A percentile compares a stretch with the other conserved stretches of the same genome.
Evolutionary conservation across 2,329 filamentous ascomycete genomes (phyloP).

Genomic region (Penicillium sp.): DNA sequence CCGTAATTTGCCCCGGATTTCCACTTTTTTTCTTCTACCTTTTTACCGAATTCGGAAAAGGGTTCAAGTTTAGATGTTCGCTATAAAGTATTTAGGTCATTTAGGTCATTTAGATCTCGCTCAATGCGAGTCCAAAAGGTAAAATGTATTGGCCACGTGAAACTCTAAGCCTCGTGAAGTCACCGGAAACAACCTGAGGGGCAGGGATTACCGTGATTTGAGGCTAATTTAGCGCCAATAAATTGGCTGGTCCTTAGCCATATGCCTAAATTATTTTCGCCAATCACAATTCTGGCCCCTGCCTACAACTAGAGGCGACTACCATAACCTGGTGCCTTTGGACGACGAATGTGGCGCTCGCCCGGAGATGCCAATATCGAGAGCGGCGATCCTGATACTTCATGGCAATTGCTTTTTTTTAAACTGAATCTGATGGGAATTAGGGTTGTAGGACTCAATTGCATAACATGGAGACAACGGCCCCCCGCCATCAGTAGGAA

Average conservation of each 20-base stretch:
- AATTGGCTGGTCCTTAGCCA: too few relatives aligned
- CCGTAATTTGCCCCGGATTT: neutral
- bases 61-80: neutral
- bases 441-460: neutral
- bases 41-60: neutral
- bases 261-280: neutral
- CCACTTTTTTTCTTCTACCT: neutral
- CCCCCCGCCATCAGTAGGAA: too few relatives aligned
- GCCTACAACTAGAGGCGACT: neutral
- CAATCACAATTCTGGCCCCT: neutral
- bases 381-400: neutral
- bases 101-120: neutral
- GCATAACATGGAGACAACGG: neutral
- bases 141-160: neutral
- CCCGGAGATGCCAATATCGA: neutral
- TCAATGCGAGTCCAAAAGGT: neutral
- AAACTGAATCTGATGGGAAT: neutral
- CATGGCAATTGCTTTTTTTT: neutral
- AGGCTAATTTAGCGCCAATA: neutral
- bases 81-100: neutral
- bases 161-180: neutral
- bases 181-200: neutral
- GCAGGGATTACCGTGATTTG: neutral
- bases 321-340: neutral
- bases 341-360: conserved; percentile 6